These are phyloP conservation scores for Trametes meyenii DNA, from an alignment of 768 basidiomycete species.

Conservation along the genomic window DNA sequence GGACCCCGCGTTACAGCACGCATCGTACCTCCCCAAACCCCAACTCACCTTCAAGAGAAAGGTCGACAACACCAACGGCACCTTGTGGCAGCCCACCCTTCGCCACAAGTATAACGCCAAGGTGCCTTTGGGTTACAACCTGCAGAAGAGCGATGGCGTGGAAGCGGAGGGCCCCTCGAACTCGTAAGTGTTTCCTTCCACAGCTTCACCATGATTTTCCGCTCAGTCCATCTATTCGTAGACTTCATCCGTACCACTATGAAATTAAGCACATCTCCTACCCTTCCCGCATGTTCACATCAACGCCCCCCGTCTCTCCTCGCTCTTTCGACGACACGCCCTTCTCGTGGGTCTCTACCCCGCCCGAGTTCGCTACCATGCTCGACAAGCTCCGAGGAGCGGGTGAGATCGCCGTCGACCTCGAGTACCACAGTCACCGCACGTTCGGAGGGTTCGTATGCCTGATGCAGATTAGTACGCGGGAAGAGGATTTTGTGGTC, in stretches of 20 bases:
- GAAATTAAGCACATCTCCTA: constrained; percentile 79
- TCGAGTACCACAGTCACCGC: constrained; percentile 92
- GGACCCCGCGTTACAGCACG: constrained; percentile 71
- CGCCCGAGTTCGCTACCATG: constrained; percentile 59
- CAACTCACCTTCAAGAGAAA: constrained; percentile 71
- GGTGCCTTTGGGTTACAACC: constrained; percentile 75
- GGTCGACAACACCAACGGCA: constrained; percentile 56
- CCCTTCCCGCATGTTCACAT: constrained; percentile 66
- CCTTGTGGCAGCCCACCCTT: constrained; percentile 71
- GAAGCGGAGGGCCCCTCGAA: constrained; percentile 23
- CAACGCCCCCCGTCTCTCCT: constrained; percentile 53
- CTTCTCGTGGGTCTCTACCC: constrained; percentile 71
- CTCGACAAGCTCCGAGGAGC: constrained; percentile 63
- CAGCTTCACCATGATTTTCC: no score
- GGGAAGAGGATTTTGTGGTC: constrained; percentile 84
- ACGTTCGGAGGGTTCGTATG: constrained; percentile 88
- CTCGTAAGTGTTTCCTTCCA: constrained; percentile 35
- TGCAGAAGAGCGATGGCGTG: constrained; percentile 37
- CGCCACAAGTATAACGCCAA: constrained; percentile 81
- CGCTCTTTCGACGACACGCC: constrained; percentile 64
- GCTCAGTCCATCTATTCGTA: constrained; percentile 3
- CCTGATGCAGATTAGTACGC: constrained; percentile 89
- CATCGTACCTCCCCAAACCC: constrained; percentile 76
- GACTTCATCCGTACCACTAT: constrained; percentile 78
- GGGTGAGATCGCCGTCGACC: constrained; percentile 88